phyloP scores from a whole-genome alignment of 768 basidiomycete genomes.

The Lentinula aciculospora region DNA sequence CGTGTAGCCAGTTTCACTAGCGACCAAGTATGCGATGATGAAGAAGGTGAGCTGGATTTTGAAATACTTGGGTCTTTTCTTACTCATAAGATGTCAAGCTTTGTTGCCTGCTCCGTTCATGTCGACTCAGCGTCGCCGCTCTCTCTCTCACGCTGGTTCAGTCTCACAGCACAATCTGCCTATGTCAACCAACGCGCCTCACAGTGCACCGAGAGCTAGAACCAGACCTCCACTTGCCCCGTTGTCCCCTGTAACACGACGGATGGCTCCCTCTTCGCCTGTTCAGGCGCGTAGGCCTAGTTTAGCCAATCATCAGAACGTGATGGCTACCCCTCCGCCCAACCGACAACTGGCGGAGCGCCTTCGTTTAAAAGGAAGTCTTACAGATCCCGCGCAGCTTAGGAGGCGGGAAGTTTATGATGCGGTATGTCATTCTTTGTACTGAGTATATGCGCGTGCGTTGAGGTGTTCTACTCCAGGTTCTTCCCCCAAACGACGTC shows the following conservation, averaged over 20 bases:
- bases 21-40: constrained; percentile 40
- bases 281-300: constrained; percentile 6
- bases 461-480: constrained; percentile 17
- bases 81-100: constrained; percentile 26
- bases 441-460: constrained; percentile 9
- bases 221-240: constrained; percentile 4
- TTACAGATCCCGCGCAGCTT: constrained; percentile 64
- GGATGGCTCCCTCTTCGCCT: constrained; percentile 8
- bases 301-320: constrained; percentile 16
- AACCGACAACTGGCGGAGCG: constrained; percentile 49
- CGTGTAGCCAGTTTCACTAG: constrained; percentile 52
- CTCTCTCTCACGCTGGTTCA: constrained; percentile 55
- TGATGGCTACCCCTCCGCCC: constrained; percentile 63
- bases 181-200: constrained; percentile 24
- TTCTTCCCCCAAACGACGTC: constrained; percentile 20
- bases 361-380: constrained; percentile 61
- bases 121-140: constrained; percentile 43
- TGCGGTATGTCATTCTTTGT: constrained; percentile 29
- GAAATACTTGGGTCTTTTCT: constrained; percentile 8
- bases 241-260: constrained; percentile 6
- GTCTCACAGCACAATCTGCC: constrained; percentile 24
- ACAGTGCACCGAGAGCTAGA: constrained; percentile 20
- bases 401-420: constrained; percentile 40
- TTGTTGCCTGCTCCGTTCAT: constrained; percentile 57
- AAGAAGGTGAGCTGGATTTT: constrained; percentile 38